Percentiles rank a stretch among this genome's conserved stretches.
Conservation (phyloP, 768 basidiomycete genomes). For the Amanita rubescens region DNA sequence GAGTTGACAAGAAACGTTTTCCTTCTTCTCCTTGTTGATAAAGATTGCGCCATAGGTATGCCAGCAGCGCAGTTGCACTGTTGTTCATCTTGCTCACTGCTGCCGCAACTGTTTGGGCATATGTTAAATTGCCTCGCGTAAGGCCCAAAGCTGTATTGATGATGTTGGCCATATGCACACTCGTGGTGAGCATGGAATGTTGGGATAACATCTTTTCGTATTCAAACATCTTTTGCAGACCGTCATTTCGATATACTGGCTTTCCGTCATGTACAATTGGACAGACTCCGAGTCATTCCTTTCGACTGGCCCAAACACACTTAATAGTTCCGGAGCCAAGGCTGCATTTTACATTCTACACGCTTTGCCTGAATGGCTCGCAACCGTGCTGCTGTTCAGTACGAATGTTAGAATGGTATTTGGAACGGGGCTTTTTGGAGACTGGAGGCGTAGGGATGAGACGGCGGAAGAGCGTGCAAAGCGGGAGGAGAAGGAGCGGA, state of each 20-base stretch:
- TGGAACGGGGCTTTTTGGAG: slow-evolving; percentile 27
- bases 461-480: slow-evolving; percentile 18
- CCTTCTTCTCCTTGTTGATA: background rate
- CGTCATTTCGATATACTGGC: slow-evolving; percentile 31
- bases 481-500: slow-evolving; percentile 15
- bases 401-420: slow-evolving; percentile 26
- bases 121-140: slow-evolving; percentile 19
- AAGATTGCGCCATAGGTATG: slow-evolving; percentile 13
- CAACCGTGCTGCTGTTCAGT: slow-evolving; percentile 17
- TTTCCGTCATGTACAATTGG: slow-evolving; percentile 28
- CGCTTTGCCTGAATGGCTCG: slow-evolving; percentile 34
- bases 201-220: background rate
- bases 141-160: slow-evolving; percentile 17
- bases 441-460: slow-evolving; percentile 24
- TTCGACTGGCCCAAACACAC: slow-evolving; percentile 22
- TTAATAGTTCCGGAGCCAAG: slow-evolving; percentile 29
- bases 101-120: slow-evolving; percentile 15
- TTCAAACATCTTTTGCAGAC: slow-evolving; percentile 13
- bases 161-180: slow-evolving; percentile 16
- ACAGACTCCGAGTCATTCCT: slow-evolving; percentile 23
- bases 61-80: slow-evolving; percentile 12
- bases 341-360: slow-evolving; percentile 33
- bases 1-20: background rate
- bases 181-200: slow-evolving; percentile 22
- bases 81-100: slow-evolving; percentile 7